Evolutionary conservation across 441 rosid species (phyloP).

Genomic region (Iberis amara): DNA sequence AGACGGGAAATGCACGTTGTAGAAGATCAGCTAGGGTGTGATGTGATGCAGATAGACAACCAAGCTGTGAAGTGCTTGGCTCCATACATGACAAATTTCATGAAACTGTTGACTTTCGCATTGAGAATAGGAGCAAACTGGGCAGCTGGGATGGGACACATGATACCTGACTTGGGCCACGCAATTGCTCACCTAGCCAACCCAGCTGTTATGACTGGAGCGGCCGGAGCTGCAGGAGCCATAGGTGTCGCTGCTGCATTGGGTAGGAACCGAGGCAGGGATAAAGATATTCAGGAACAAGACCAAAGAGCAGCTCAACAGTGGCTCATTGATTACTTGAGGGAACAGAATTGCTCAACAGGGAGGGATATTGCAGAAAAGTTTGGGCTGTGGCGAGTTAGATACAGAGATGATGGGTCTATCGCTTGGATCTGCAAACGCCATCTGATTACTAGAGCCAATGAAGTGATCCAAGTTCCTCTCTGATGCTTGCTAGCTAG

Average conservation of each 20-base stretch:
- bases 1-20: slow-evolving; percentile 87
- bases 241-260: slow-evolving; percentile 41
- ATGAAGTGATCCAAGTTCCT: slow-evolving; percentile 77
- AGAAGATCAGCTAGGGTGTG: slow-evolving; percentile 86
- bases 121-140: slow-evolving; percentile 92
- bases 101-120: slow-evolving; percentile 79
- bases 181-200: slow-evolving; percentile 69
- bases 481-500: slow-evolving; percentile 35
- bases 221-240: slow-evolving; percentile 79
- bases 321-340: slow-evolving; percentile 77
- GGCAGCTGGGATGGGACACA: slow-evolving; percentile 83
- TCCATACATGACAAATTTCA: slow-evolving; percentile 81
- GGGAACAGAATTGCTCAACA: slow-evolving; percentile 71
- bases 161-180: slow-evolving; percentile 91
- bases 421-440: slow-evolving; percentile 90
- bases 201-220: slow-evolving; percentile 62
- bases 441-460: slow-evolving; percentile 68
- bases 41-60: slow-evolving; percentile 84
- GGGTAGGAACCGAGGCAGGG: slow-evolving; percentile 50
- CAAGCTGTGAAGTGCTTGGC: slow-evolving; percentile 61
- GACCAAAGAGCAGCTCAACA: slow-evolving; percentile 81
- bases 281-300: slow-evolving; percentile 52
- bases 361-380: slow-evolving; percentile 89
- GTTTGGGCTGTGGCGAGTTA: slow-evolving; percentile 83
- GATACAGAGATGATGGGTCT: slow-evolving; percentile 81